Conservation (phyloP, 805 yeast species). For the Wickerhamomyces canadensis region DNA sequence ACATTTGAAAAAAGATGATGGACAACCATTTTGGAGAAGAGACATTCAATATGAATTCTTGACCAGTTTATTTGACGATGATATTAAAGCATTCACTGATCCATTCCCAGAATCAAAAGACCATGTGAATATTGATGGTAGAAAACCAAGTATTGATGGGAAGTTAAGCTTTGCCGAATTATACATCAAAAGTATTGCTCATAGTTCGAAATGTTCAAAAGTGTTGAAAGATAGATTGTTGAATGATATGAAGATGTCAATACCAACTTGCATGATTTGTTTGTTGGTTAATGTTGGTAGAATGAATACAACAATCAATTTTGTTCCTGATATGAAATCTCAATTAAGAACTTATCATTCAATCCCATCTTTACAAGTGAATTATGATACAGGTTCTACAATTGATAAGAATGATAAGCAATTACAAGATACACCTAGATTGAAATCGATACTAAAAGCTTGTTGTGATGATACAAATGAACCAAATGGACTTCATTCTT, state of each 20-base stretch:
- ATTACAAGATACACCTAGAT: constrained; percentile 90
- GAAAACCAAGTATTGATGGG: constrained; percentile 32
- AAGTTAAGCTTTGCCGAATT: constrained; percentile 76
- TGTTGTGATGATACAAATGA: constrained; percentile 67
- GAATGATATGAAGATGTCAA: constrained; percentile 54
- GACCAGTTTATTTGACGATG: constrained; percentile 55
- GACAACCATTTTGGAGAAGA: constrained; percentile 83
- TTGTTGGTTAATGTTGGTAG: constrained; percentile 87
- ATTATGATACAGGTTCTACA: constrained; percentile 33
- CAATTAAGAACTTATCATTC: constrained; percentile 90
- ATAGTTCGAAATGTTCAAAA: constrained; percentile 77
- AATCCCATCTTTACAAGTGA: constrained; percentile 81
- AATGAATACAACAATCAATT: constrained; percentile 90
- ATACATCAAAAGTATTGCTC: constrained; percentile 75
- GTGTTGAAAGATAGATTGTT: constrained; percentile 73
- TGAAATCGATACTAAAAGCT: constrained; percentile 84
- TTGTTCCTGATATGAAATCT: constrained; percentile 93
- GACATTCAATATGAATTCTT: constrained; percentile 86
- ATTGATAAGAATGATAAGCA: constrained; percentile 55
- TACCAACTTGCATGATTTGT: constrained; percentile 76
- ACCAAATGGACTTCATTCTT: constrained; percentile 42
- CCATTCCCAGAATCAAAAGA: constrained; percentile 41
- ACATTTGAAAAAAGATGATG: constrained; percentile 82
- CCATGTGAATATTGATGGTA: constrained; percentile 25
- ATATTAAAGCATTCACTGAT: constrained; percentile 61